phyloP scores from a whole-genome alignment of 176 grass and related monocot genomes.

The Lolium rigidum region DNA sequence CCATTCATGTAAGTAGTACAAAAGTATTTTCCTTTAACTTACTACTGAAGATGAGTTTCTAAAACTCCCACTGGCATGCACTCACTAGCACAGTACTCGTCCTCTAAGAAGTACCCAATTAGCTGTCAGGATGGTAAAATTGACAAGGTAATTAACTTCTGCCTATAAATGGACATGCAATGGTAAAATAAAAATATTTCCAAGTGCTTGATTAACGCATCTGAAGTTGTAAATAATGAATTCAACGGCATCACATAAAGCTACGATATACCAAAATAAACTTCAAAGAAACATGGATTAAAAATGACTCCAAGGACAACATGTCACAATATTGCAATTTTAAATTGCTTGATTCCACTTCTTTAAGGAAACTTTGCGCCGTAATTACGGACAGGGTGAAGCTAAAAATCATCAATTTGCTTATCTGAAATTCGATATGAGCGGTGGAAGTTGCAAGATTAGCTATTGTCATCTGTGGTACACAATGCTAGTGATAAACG shows the following conservation, averaged over 20 bases:
- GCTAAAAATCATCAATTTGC: not conserved
- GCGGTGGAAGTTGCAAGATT: not conserved
- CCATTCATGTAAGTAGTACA: too few species aligned
- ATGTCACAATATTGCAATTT: not conserved
- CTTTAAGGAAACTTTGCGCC: not conserved
- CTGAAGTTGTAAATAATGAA: not conserved
- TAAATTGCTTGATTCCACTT: not conserved
- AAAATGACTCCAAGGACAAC: too few species aligned
- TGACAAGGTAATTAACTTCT: conserved; percentile 79
- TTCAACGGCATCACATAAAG: not conserved
- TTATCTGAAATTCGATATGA: conserved; percentile 9
- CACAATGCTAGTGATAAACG: conserved; percentile 1
- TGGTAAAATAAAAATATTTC: conserved; percentile 28
- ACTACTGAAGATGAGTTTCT: conserved; percentile 89
- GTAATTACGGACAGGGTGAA: too few species aligned
- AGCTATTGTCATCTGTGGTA: not conserved
- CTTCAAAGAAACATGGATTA: too few species aligned
- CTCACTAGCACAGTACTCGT: conserved; percentile 83
- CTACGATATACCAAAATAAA: not conserved
- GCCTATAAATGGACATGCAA: conserved; percentile 47
- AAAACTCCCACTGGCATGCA: conserved; percentile 88
- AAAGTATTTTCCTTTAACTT: conserved; percentile 50
- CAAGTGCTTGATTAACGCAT: not conserved
- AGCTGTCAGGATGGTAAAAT: conserved; percentile 74
- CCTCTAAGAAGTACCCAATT: conserved; percentile 78